phyloP scores from a whole-genome alignment of 176 grass and related monocot genomes.

The Pontederia crassipes region DNA sequence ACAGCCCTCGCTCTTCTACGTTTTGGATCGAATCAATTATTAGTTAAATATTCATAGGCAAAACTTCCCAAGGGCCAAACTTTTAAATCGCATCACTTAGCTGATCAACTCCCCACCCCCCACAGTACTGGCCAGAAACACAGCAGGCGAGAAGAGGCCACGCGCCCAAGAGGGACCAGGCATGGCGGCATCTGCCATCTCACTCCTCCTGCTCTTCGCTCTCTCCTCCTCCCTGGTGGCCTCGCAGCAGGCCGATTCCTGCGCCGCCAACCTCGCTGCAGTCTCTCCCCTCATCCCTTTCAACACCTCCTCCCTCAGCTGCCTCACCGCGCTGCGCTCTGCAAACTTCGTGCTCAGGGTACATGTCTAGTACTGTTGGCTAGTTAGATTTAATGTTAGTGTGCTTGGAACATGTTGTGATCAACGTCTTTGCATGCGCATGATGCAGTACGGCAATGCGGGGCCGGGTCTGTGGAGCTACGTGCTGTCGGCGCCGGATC shows the following conservation, averaged over 20 bases:
- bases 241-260: background rate
- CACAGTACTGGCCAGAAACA: too few relatives aligned
- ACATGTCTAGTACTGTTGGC: too few relatives aligned
- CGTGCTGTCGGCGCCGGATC: slow-evolving; percentile 72
- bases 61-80: too few relatives aligned
- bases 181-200: background rate
- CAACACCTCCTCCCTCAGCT: slow-evolving; percentile 6
- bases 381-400: too few relatives aligned
- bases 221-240: background rate
- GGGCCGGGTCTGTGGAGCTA: slow-evolving; percentile 67
- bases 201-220: background rate
- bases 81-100: too few relatives aligned
- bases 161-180: too few relatives aligned
- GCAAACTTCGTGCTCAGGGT: slow-evolving; percentile 9
- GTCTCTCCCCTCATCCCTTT: background rate
- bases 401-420: too few relatives aligned
- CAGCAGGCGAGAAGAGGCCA: too few relatives aligned
- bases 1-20: too few relatives aligned
- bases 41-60: too few relatives aligned
- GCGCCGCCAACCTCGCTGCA: background rate
- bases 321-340: background rate
- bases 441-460: slow-evolving; percentile 59
- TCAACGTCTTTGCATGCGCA: background rate
- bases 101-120: too few relatives aligned
- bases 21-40: too few relatives aligned